Conservation (phyloP, 345 rosid species). For the Hibiscus tridactylites region DNA sequence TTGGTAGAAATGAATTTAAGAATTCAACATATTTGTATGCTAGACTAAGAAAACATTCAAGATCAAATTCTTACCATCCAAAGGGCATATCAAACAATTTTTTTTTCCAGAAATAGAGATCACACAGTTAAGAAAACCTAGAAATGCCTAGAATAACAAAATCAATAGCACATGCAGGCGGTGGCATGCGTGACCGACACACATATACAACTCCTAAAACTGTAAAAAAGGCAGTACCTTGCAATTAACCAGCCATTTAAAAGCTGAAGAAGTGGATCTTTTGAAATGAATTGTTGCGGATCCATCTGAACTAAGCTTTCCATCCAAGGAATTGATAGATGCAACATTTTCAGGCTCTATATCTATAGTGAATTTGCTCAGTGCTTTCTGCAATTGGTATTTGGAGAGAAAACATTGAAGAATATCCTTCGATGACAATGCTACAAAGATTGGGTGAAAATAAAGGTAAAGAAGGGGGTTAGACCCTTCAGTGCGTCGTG, state of each 20-base stretch:
- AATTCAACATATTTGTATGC: not conserved
- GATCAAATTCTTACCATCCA: not conserved
- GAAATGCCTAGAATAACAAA: not conserved
- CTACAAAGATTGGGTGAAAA: not conserved
- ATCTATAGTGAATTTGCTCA: constrained; percentile 65
- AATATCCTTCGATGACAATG: not conserved
- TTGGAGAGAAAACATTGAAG: not conserved
- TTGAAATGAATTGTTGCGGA: constrained; percentile 45
- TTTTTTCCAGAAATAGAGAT: no score
- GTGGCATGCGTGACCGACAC: not conserved
- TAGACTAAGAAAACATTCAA: not conserved
- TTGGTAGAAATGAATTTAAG: no score
- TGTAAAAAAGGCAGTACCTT: constrained; percentile 39
- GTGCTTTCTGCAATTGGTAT: constrained; percentile 55
- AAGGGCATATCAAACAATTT: no score
- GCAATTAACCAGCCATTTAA: constrained; percentile 64
- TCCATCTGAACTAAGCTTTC: constrained; percentile 66
- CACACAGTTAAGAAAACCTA: no score
- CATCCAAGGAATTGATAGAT: constrained; percentile 50
- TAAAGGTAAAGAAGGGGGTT: not conserved
- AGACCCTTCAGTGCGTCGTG: not conserved
- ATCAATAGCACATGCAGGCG: not conserved
- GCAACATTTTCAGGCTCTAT: constrained; percentile 62
- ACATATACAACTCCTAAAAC: not conserved
- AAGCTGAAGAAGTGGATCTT: constrained; percentile 47